Evolutionary conservation across 768 basidiomycete species (phyloP).

Genomic region (Chiua virens): DNA sequence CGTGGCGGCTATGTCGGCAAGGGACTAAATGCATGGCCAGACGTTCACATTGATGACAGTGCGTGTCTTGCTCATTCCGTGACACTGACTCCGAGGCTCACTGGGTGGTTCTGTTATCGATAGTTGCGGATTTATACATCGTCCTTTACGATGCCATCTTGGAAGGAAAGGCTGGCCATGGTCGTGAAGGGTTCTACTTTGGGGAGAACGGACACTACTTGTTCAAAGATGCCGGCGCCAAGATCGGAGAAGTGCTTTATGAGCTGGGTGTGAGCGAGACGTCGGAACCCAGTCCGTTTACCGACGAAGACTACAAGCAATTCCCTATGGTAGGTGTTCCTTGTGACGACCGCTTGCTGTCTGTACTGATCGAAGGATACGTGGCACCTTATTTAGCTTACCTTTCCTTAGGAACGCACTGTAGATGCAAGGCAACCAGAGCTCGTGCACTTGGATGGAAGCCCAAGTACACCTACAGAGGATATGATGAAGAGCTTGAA

Average conservation of each 20-base stretch:
- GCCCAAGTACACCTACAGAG: slow-evolving; percentile 31
- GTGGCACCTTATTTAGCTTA: slow-evolving; percentile 7
- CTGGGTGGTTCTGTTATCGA: not conserved
- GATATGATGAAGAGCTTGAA: slow-evolving; percentile 22
- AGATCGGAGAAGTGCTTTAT: slow-evolving; percentile 37
- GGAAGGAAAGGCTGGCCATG: slow-evolving; percentile 20
- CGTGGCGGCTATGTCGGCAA: slow-evolving; percentile 58
- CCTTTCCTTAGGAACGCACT: slow-evolving; percentile 22
- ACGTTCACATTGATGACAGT: slow-evolving; percentile 54
- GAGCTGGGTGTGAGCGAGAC: slow-evolving; percentile 18
- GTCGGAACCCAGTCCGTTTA: slow-evolving; percentile 42
- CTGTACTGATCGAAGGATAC: not conserved
- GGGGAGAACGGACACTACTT: slow-evolving; percentile 51
- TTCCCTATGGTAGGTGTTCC: slow-evolving; percentile 5
- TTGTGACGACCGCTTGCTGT: not conserved
- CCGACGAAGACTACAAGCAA: slow-evolving; percentile 20
- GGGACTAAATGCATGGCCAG: slow-evolving; percentile 63
- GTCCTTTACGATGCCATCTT: slow-evolving; percentile 41
- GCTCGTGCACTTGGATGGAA: slow-evolving; percentile 28
- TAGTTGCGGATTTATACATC: slow-evolving; percentile 43
- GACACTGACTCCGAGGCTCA: not conserved
- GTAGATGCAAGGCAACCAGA: slow-evolving; percentile 17
- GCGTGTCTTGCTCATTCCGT: not conserved
- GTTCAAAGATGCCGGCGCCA: slow-evolving; percentile 43
- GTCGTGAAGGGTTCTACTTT: slow-evolving; percentile 54